phyloP scores from a whole-genome alignment of 257 asterid species.

The Ilex asprella region DNA sequence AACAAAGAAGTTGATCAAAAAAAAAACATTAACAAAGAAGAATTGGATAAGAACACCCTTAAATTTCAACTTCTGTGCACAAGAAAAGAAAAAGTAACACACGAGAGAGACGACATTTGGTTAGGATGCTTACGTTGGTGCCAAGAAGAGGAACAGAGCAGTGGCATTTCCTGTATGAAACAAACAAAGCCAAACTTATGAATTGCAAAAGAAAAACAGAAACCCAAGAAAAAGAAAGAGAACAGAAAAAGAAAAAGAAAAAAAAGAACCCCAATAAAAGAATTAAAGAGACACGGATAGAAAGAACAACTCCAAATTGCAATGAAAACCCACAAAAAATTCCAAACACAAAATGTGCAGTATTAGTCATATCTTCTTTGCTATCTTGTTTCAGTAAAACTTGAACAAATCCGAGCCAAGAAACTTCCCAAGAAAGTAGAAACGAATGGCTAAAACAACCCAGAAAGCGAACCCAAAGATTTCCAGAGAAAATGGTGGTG shows the following conservation, averaged over 20 bases:
- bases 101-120: neutral
- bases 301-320: neutral
- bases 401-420: neutral
- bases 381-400: slow-evolving; percentile 4
- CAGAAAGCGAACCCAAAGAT: neutral
- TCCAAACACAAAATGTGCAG: slow-evolving; percentile 55
- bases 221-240: neutral
- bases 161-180: slow-evolving; percentile 52
- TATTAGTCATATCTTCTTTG: slow-evolving; percentile 26
- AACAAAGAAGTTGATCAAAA: no score
- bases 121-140: slow-evolving; percentile 51
- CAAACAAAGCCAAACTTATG: slow-evolving; percentile 3
- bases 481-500: no score
- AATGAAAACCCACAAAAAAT: slow-evolving; percentile 42
- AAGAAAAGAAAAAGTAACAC: neutral
- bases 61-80: no score
- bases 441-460: no score
- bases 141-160: slow-evolving; percentile 79
- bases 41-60: neutral
- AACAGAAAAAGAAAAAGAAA: neutral
- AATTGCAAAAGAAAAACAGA: neutral
- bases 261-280: neutral
- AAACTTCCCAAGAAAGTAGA: neutral
- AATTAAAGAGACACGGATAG: no score
- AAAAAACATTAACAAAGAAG: neutral